Evolutionary conservation across 1,284 basidiomycete species (phyloP), one percentile per base, ranked within the genome.

Genomic region (Erythrobasidium hasegawianum): DNA sequence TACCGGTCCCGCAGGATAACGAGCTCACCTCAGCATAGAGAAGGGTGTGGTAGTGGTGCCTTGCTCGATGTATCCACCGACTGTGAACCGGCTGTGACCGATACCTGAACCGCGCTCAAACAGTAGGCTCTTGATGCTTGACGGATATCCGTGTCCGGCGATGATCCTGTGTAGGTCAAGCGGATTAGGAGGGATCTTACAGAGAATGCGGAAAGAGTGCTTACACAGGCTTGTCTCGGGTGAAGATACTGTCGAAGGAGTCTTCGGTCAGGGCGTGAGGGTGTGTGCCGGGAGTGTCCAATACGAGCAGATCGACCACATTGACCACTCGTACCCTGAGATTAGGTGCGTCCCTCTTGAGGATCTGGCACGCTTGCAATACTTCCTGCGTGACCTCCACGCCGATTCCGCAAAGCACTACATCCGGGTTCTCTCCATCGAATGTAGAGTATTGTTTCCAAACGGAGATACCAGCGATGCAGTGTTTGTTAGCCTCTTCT

Each of bases 91-190:
- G 7, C 74, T 72, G 40, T 78, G 73, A 8, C 77, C 77, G 64
- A 79, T 76, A 39, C 71, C 33, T 80, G 73, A 33, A 75, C 54
- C 18, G 41, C 68, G 40, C 68, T 39, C 52, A 18, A 70, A 69
- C 16, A 73, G 52, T 22, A 74, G 58, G 4, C 62, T 57, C 39
- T 70, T 66, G 18, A 74, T 66, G 5, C 66, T 68, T 11, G 66
- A 57, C 4, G 71, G 59, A 38, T 88, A 91, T 1, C 89, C 87
- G 76, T 93, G 91, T 79, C 89, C 92, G 79, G 90, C 90, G 59
- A 76, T 50, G 13, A 70, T 27, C 40, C 61, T 64, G 18, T 50
- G 26, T 10, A 38, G 22, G 47, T 18, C 22, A 20, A 24, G 2
- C 20, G 14, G 47, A 14, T 53, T 16, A 27, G 18, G n/a, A 16